Percentiles rank a stretch among this genome's conserved stretches.
Conservation (phyloP, 1,139 yeast species). For the Yamadazyma diddensiae region DNA sequence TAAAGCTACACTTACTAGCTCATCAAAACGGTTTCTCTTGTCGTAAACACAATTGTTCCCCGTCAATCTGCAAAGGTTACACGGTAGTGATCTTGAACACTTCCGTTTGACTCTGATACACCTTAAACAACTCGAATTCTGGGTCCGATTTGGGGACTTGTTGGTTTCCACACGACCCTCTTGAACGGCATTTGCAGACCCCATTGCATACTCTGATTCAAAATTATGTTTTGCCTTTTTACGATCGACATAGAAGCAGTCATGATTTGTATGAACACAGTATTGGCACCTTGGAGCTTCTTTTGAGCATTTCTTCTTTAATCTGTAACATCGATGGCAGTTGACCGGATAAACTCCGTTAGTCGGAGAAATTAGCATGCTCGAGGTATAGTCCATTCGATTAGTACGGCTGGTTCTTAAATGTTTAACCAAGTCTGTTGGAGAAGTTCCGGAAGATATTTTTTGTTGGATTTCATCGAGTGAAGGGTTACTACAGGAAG, state of each 20-base stretch:
- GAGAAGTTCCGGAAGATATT: slow-evolving; percentile 4
- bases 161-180: too few relatives aligned
- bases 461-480: slow-evolving; percentile 10
- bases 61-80: slow-evolving; percentile 34
- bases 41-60: slow-evolving; percentile 38
- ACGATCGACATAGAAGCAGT: slow-evolving; percentile 33
- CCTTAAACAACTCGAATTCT: slow-evolving; percentile 39
- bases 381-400: slow-evolving; percentile 12
- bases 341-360: slow-evolving; percentile 22
- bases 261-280: slow-evolving; percentile 33
- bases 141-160: too few relatives aligned
- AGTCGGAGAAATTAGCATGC: slow-evolving; percentile 7
- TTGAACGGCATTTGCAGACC: too few relatives aligned
- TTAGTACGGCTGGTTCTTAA: slow-evolving; percentile 8
- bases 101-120: slow-evolving; percentile 44
- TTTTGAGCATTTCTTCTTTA: slow-evolving; percentile 43
- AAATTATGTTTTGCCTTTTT: slow-evolving; percentile 7
- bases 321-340: slow-evolving; percentile 42
- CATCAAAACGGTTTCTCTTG: slow-evolving; percentile 8
- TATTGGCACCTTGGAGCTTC: slow-evolving; percentile 37
- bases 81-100: slow-evolving; percentile 39
- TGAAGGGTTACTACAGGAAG: not conserved
- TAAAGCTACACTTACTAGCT: slow-evolving; percentile 10
- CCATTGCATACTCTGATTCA: slow-evolving; percentile 6
- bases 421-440: slow-evolving; percentile 8